phyloP scores from a whole-genome alignment of 2,329 filamentous ascomycete species.

The Cordyceps fumosorosea region DNA sequence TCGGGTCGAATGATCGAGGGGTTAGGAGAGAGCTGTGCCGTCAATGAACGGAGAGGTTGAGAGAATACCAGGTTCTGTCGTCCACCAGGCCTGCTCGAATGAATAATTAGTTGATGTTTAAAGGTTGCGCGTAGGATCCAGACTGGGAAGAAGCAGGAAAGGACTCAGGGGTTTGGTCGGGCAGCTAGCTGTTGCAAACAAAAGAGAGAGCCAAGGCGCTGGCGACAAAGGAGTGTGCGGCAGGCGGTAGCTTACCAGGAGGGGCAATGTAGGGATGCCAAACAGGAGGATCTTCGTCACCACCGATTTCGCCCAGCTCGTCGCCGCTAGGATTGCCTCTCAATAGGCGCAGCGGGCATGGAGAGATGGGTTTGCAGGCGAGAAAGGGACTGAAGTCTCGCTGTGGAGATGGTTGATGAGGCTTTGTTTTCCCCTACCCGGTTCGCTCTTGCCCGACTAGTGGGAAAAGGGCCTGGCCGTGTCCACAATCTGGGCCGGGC shows the following conservation, averaged over 20 bases:
- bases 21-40: background rate
- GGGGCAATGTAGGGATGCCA: slow-evolving; percentile 10
- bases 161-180: slow-evolving; percentile 9
- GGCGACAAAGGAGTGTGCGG: slow-evolving; percentile 2
- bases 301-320: slow-evolving; percentile 30
- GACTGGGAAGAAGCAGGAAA: slow-evolving; percentile 1
- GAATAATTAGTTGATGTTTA: background rate
- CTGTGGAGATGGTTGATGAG: slow-evolving; percentile 31
- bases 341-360: slow-evolving; percentile 32
- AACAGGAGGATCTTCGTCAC: slow-evolving; percentile 20
- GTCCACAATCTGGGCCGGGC: slow-evolving; percentile 13
- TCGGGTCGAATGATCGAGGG: background rate
- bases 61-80: slow-evolving; percentile 6
- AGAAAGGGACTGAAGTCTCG: slow-evolving; percentile 21
- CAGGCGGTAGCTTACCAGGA: slow-evolving; percentile 8
- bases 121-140: background rate
- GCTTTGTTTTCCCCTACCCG: slow-evolving; percentile 36
- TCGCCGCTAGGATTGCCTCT: slow-evolving; percentile 32
- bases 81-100: slow-evolving; percentile 1
- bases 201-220: slow-evolving; percentile 7
- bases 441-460: slow-evolving; percentile 25
- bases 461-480: slow-evolving; percentile 23
- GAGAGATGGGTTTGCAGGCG: slow-evolving; percentile 20
- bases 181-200: slow-evolving; percentile 12
- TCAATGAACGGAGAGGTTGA: background rate